Conservation (phyloP, 768 basidiomycete species). For the Trametes sanguinea region DNA sequence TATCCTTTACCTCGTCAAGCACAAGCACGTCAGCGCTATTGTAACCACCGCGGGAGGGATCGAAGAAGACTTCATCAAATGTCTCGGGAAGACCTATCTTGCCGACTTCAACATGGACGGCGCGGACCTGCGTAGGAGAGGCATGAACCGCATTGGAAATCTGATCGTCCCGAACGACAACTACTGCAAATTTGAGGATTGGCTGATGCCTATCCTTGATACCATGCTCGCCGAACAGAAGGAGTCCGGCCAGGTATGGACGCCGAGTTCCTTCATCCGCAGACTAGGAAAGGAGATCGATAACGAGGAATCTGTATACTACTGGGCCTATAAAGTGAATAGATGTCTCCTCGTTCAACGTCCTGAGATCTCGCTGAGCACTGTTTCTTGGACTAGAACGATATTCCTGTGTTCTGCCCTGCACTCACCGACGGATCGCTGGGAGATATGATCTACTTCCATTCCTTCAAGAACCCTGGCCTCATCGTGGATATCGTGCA, state of each 20-base stretch:
- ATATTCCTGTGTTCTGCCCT: conserved; percentile 98
- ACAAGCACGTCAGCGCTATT: conserved; percentile 84
- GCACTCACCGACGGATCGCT: conserved; percentile 97
- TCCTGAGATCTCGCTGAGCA: conserved; percentile 30
- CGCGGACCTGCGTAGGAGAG: conserved; percentile 78
- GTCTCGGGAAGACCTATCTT: conserved; percentile 94
- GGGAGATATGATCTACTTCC: conserved; percentile 99
- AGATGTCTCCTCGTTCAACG: conserved; percentile 18
- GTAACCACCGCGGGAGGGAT: conserved; percentile 98
- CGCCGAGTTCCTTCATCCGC: conserved; percentile 90
- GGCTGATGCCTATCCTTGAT: conserved; percentile 95
- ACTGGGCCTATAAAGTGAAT: conserved; percentile 98
- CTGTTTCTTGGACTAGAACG: conserved; percentile 60
- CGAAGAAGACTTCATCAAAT: conserved; percentile 99
- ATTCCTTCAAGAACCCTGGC: conserved; percentile 86
- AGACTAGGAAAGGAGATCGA: conserved; percentile 97
- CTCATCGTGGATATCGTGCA: conserved; percentile 91
- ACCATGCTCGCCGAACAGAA: conserved; percentile 89
- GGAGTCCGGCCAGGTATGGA: conserved; percentile 70
- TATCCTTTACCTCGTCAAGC: conserved; percentile 88
- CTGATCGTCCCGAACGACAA: conserved; percentile 96
- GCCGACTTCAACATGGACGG: conserved; percentile 93
- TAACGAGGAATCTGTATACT: conserved; percentile 96
- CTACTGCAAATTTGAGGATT: conserved; percentile 99
- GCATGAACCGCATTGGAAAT: conserved; percentile 98